Percentiles rank a stretch among this genome's conserved stretches.
These are phyloP conservation scores for Hippophae gyantsensis DNA, from an alignment of 306 rosid species.

Conservation along the genomic window DNA sequence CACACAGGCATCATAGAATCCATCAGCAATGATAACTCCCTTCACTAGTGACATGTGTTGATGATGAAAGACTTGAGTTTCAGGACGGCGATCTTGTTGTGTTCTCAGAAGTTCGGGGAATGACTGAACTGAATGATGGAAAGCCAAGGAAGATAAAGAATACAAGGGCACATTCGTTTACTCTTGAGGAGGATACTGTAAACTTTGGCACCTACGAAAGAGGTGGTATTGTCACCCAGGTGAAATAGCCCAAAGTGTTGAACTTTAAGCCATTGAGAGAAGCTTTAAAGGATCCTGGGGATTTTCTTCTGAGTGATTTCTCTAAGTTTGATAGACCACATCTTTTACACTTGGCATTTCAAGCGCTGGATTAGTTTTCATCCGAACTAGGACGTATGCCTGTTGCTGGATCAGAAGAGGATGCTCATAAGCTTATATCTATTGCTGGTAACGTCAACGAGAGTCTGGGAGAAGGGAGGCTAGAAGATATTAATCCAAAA, in stretches of 20 bases:
- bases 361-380: constrained; percentile 58
- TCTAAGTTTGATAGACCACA: constrained; percentile 76
- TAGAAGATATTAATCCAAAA: constrained; percentile 68
- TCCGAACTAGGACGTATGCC: constrained; percentile 60
- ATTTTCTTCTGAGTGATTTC: constrained; percentile 83
- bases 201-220: constrained; percentile 56
- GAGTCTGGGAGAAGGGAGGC: constrained; percentile 43
- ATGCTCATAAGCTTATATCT: constrained; percentile 59
- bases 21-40: constrained; percentile 70
- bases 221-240: constrained; percentile 87
- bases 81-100: constrained; percentile 91
- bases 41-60: constrained; percentile 67
- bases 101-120: constrained; percentile 83
- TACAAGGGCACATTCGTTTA: constrained; percentile 65
- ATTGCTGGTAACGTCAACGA: constrained; percentile 47
- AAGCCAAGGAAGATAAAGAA: constrained; percentile 65
- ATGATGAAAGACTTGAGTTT: constrained; percentile 87
- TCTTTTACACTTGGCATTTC: constrained; percentile 69
- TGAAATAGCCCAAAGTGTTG: constrained; percentile 66
- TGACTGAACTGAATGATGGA: constrained; percentile 81
- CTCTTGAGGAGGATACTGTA: constrained; percentile 76
- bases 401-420: constrained; percentile 72
- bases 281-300: constrained; percentile 67
- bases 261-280: constrained; percentile 61
- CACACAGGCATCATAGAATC: constrained; percentile 80